A percentile compares a stretch with the other conserved stretches of the same genome.
Conservation (phyloP, 805 yeast genomes). For the Yamadazyma philogaea region DNA sequence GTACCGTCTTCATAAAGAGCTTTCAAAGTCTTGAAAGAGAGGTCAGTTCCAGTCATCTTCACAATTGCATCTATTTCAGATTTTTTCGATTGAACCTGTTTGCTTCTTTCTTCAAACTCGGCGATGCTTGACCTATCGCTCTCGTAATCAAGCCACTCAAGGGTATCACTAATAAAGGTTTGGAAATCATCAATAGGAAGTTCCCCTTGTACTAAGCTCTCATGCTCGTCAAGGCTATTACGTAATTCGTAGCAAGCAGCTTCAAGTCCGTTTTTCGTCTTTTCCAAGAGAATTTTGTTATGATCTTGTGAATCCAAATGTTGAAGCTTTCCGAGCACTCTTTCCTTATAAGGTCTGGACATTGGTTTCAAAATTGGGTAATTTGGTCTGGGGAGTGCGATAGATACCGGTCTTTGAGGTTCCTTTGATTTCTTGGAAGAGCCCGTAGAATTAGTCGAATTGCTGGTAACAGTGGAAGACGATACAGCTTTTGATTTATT, state of each 20-base stretch:
- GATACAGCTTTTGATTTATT: too few species aligned
- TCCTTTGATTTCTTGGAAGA: constrained; percentile 16
- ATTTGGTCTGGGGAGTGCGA: constrained; percentile 46
- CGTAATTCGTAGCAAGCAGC: constrained; percentile 69
- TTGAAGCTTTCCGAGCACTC: constrained; percentile 47
- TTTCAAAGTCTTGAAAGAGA: constrained; percentile 45
- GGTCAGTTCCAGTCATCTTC: constrained; percentile 43
- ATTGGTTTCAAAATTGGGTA: constrained; percentile 38
- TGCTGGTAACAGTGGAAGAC: constrained; percentile 15
- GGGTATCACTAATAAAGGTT: constrained; percentile 40
- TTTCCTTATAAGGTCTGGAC: constrained; percentile 38
- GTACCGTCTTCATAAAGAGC: constrained; percentile 43
- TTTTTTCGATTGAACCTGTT: constrained; percentile 19
- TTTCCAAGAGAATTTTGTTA: constrained; percentile 52
- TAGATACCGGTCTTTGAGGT: constrained; percentile 19
- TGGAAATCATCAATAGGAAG: constrained; percentile 17
- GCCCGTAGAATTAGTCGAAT: constrained; percentile 21
- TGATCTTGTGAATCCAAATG: constrained; percentile 54
- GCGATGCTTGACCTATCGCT: constrained; percentile 47
- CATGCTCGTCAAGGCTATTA: constrained; percentile 53
- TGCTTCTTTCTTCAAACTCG: constrained; percentile 25
- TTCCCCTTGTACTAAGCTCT: constrained; percentile 34
- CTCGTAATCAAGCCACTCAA: constrained; percentile 80
- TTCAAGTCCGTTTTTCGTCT: constrained; percentile 67
- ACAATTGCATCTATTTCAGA: constrained; percentile 31